Evolutionary conservation across 2,329 filamentous ascomycete genomes (phyloP).

Genomic region (Cladophialophora carrionii): DNA sequence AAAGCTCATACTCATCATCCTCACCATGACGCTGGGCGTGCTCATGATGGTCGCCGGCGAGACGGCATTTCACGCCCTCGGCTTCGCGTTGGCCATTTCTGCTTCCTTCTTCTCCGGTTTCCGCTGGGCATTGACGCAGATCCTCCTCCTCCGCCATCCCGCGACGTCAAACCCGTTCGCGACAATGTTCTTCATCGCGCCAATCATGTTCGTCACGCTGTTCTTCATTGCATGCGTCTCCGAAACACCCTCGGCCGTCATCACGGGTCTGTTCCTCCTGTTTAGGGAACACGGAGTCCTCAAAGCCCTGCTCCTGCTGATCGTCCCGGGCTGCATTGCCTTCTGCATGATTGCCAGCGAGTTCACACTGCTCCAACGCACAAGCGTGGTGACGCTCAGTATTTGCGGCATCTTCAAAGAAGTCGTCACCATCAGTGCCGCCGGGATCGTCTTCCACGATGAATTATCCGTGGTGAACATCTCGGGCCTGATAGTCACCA

Average conservation of each 20-base stretch:
- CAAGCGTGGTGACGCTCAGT: constrained; percentile 90
- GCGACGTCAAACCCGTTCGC: constrained; percentile 96
- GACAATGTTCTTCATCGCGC: constrained; percentile 95
- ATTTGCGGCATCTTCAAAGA: constrained; percentile 99
- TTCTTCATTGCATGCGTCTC: constrained; percentile 80
- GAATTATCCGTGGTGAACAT: constrained; percentile 85
- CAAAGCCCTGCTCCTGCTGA: constrained; percentile 70
- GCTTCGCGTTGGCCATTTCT: constrained; percentile 89
- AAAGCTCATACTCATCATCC: constrained; percentile 83
- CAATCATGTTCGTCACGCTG: constrained; percentile 89
- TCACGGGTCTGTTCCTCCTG: constrained; percentile 67
- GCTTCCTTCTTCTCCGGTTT: constrained; percentile 96
- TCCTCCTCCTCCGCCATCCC: constrained; percentile 88
- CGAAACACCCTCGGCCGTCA: constrained; percentile 73
- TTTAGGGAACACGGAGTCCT: constrained; percentile 68
- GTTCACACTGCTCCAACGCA: constrained; percentile 92
- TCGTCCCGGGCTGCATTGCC: constrained; percentile 88
- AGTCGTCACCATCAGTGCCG: constrained; percentile 90
- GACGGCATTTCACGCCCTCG: constrained; percentile 80
- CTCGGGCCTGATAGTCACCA: constrained; percentile 82
- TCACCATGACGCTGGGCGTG: constrained; percentile 88
- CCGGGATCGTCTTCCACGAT: constrained; percentile 86
- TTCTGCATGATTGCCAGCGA: constrained; percentile 97
- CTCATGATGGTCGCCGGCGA: constrained; percentile 99
- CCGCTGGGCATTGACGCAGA: constrained; percentile 97